These are phyloP conservation scores for Leptosphaerulina australis DNA, from an alignment of 2,329 filamentous ascomycete species.

Conservation along the genomic window DNA sequence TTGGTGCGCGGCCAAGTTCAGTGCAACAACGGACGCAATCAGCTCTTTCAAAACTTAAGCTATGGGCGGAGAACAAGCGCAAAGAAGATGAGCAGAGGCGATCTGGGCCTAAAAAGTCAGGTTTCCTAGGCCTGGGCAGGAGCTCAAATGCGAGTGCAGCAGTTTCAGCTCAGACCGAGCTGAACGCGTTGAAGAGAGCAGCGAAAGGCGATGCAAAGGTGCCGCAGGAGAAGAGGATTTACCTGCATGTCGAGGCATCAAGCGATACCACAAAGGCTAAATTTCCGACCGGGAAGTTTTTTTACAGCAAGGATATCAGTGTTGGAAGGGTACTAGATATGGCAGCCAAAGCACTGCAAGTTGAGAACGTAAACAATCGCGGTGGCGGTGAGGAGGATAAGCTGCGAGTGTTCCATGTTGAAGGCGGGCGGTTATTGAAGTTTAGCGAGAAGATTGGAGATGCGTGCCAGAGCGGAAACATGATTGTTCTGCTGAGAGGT, in stretches of 20 bases:
- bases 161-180: conserved; percentile 68
- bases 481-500: conserved; percentile 84
- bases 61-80: conserved; percentile 81
- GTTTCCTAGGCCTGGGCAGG: conserved; percentile 35
- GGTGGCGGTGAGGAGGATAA: conserved; percentile 76
- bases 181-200: conserved; percentile 80
- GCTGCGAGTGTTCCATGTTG: conserved; percentile 89
- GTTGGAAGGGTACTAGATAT: conserved; percentile 81
- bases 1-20: conserved; percentile 58
- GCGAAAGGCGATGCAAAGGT: conserved; percentile 91
- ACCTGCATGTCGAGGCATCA: conserved; percentile 88
- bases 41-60: conserved; percentile 76
- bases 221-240: conserved; percentile 81
- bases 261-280: conserved; percentile 84
- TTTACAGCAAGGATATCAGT: conserved; percentile 74
- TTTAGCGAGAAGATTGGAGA: conserved; percentile 85
- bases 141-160: conserved; percentile 46
- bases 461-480: conserved; percentile 79
- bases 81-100: conserved; percentile 67
- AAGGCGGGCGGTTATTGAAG: conserved; percentile 83
- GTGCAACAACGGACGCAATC: conserved; percentile 67
- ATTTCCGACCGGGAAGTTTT: conserved; percentile 67
- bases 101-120: conserved; percentile 27
- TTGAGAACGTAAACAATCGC: conserved; percentile 84
- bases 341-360: conserved; percentile 76